Percentiles rank a stretch among this genome's conserved stretches.
These are phyloP conservation scores for Trichosporon coremiiforme DNA, from an alignment of 1,284 basidiomycete species.

Conservation along the genomic window DNA sequence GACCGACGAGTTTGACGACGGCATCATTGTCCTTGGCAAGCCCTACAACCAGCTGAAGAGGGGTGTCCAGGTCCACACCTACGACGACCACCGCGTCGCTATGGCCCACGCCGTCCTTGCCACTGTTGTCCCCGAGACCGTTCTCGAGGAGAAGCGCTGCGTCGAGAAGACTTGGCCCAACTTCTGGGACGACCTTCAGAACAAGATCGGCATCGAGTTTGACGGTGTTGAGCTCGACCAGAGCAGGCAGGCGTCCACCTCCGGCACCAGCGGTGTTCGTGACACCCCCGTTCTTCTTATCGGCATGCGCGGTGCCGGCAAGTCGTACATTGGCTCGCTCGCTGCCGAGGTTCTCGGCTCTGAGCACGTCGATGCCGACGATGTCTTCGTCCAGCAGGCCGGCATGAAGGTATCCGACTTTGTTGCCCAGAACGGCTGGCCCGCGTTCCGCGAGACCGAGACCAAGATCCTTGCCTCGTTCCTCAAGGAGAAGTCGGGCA, in stretches of 20 bases:
- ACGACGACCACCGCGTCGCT: constrained; percentile 97
- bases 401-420: constrained; percentile 70
- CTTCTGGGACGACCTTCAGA: constrained; percentile 98
- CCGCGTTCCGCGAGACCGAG: constrained; percentile 71
- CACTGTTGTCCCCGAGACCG: constrained; percentile 70
- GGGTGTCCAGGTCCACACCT: constrained; percentile 84
- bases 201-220: constrained; percentile 87
- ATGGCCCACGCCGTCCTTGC: constrained; percentile 96
- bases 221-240: constrained; percentile 74
- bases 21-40: constrained; percentile 84
- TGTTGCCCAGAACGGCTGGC: constrained; percentile 76
- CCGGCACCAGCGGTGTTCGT: constrained; percentile 48
- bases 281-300: constrained; percentile 75
- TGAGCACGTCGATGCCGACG: constrained; percentile 85
- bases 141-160: constrained; percentile 94
- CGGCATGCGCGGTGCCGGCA: constrained; percentile 97
- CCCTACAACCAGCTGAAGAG: constrained; percentile 66
- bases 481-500: constrained; percentile 62
- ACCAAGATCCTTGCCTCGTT: constrained; percentile 65
- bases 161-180: constrained; percentile 99
- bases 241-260: constrained; percentile 55
- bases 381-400: constrained; percentile 70
- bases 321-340: constrained; percentile 82
- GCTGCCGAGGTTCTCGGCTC: constrained; percentile 75
- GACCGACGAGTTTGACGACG: constrained; percentile 89